Base-by-base conservation (phyloP, 176 grass and related monocot genomes). In the barley (Hordeum vulgare) region DNA sequence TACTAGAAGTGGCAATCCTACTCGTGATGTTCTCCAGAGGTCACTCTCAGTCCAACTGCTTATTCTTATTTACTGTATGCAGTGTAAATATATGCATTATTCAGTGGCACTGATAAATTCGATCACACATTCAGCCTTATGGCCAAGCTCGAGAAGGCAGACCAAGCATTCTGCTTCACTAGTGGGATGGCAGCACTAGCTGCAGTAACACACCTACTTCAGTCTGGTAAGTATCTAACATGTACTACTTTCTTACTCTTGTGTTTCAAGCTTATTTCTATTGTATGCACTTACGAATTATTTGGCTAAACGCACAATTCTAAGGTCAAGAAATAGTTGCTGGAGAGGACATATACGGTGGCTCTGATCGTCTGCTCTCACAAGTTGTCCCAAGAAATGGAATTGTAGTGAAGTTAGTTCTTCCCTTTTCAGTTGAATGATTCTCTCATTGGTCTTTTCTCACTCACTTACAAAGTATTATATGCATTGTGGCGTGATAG, bases 21-120 rank as follows among this genome's bases (percentile, higher is more conserved):
- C 96, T 61, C 93, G 96, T 70, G 96, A 98, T 94, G 96, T 94
- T 80, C 83, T 98, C 42, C 91, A 98, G 87, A 95, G 93, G 96
- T 95, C 66, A 58, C 61, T 80, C 53, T 73, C 70, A 47, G 40
- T 73, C 70, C 23, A 82, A 56, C 41, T 80, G 25, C 9, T 47
- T 80, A 23, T 75, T 79, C 7, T 74, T 83, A 35, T 81, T 36
- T 58, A 66, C 5, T 71, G 9, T 79, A 11, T 54, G 11, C 61
- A n/a, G 29, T 65, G 9, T 67, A 84, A 66, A 66, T 45, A 57
- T 82, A 51, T 85, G 18, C 1, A 61, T 81, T 84, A 27, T 70
- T 81, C 21, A 66, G 40, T 29, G 54, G 47, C 39, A 36, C 31
- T 89, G 25, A 91, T 79, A 68, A 85, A 70, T 76, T 70, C 71